These are phyloP conservation scores for Penicillium thymicola DNA, from an alignment of 2,329 filamentous ascomycete species.

Conservation along the genomic window DNA sequence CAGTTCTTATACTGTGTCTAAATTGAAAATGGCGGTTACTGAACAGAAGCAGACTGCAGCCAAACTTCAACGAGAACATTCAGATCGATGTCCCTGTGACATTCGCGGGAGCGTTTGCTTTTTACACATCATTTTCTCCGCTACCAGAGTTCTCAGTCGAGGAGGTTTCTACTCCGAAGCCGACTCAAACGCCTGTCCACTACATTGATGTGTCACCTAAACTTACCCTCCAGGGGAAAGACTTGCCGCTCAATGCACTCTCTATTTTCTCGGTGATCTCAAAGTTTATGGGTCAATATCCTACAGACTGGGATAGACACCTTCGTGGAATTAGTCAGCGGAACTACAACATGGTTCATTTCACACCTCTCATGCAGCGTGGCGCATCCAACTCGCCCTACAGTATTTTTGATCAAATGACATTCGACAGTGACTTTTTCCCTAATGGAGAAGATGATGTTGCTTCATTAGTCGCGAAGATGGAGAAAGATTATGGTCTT, in stretches of 20 bases:
- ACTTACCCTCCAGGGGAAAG: slow-evolving; percentile 68
- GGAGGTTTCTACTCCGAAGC: slow-evolving; percentile 49
- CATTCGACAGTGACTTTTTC: slow-evolving; percentile 79
- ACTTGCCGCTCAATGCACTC: slow-evolving; percentile 78
- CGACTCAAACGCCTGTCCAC: slow-evolving; percentile 70
- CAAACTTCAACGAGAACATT: slow-evolving; percentile 89
- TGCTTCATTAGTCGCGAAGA: slow-evolving; percentile 68
- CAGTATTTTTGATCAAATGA: slow-evolving; percentile 88
- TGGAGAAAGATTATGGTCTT: slow-evolving; percentile 81
- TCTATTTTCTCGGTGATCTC: slow-evolving; percentile 92
- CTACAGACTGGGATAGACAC: slow-evolving; percentile 85
- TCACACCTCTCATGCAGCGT: slow-evolving; percentile 86
- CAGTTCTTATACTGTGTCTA: neutral
- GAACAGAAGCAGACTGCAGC: slow-evolving; percentile 59
- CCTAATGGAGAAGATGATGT: slow-evolving; percentile 82
- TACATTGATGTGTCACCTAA: slow-evolving; percentile 92
- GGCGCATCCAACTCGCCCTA: slow-evolving; percentile 94
- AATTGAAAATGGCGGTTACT: slow-evolving; percentile 17
- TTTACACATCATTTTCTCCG: slow-evolving; percentile 88
- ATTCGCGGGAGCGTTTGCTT: slow-evolving; percentile 82
- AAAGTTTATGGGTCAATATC: slow-evolving; percentile 96
- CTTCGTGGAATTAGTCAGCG: slow-evolving; percentile 81
- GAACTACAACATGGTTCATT: slow-evolving; percentile 99
- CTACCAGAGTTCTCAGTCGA: slow-evolving; percentile 71
- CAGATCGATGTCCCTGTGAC: slow-evolving; percentile 85